Base-by-base conservation (phyloP, 768 basidiomycete genomes). In the Hygrocybe punicea region DNA sequence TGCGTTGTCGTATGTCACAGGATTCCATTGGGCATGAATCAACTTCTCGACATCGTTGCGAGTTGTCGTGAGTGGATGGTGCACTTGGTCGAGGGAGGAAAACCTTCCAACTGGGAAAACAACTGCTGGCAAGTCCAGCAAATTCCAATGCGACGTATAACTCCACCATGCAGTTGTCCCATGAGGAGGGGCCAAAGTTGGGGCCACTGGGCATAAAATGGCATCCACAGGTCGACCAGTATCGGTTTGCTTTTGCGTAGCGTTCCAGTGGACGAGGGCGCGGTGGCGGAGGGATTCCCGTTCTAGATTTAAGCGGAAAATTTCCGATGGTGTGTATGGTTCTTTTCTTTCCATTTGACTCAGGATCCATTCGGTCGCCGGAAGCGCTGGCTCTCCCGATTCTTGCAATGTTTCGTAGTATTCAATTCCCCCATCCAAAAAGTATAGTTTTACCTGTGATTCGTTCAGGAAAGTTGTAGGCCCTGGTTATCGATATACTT, bases 191-290 rank as follows among this genome's bases (percentile, higher is more conserved):
- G 47, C 47, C 47, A 49, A 49, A 5, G 47, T 49, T n/a, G 47
- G 17, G n/a, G 47, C 47, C 16, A 49, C 77, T 21, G 91, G 86
- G 2, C 76, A 71, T 34, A 92, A 84, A 61, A 93, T 81, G 1
- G 85, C 88, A 65, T 92, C 91, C 5, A 91, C 79, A 5, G 87
- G 85, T 2, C 89, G 71, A 2, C 85, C 87, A 0, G 87, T 91
- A 0, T 80, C 81, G 0, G 88, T 91, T 13, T 61, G 46, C 0
- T 52, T 59, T 11, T 60, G 69, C 0, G 84, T 85, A 3, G 69
- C 73, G 48, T 84, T 77, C 88, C 88, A 90, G 48, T 80, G 70
- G 46, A 83, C 78, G 44, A 87, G 67, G 64, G 25, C 25, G 5
- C 25, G n/a, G 6, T n/a, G 16, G 6, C 47, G 47, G 16, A 49